These are phyloP conservation scores for Blattamonas nauphoetae DNA, from an alignment of 78 protist genomes.

Conservation along the genomic window DNA sequence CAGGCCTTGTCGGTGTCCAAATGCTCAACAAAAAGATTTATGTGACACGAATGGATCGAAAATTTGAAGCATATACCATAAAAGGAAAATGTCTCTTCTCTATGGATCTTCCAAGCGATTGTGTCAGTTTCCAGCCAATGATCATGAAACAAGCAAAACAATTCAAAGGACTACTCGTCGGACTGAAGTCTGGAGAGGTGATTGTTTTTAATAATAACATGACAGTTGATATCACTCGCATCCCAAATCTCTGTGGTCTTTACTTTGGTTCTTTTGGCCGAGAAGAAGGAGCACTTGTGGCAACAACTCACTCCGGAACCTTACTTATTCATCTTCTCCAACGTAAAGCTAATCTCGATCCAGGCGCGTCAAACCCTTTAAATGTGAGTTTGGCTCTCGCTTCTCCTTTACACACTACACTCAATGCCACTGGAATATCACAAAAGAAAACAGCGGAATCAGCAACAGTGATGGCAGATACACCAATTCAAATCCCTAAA, in stretches of 20 bases:
- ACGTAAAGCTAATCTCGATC: not conserved
- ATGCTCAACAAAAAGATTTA: not conserved
- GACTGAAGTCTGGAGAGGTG: not conserved
- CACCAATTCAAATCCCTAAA: not conserved
- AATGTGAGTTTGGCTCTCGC: too few relatives aligned
- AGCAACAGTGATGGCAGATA: not conserved
- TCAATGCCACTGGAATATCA: too few relatives aligned
- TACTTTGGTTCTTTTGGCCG: not conserved
- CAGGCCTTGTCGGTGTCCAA: not conserved
- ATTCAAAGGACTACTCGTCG: not conserved
- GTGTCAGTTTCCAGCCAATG: not conserved
- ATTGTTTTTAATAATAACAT: not conserved
- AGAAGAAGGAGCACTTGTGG: not conserved
- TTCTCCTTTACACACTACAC: too few relatives aligned
- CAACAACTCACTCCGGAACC: not conserved
- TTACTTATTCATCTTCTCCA: not conserved
- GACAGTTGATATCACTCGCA: not conserved
- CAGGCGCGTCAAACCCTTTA: not conserved
- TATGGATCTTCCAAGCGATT: not conserved
- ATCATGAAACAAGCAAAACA: not conserved
- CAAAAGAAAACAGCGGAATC: too few relatives aligned
- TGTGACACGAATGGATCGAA: not conserved
- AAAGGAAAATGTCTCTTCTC: not conserved
- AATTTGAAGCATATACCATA: not conserved
- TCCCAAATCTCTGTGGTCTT: not conserved